Evolutionary conservation across 345 rosid genomes (phyloP), one percentile per base, ranked within the genome.

Genomic region (Abelmoschus esculentus): DNA sequence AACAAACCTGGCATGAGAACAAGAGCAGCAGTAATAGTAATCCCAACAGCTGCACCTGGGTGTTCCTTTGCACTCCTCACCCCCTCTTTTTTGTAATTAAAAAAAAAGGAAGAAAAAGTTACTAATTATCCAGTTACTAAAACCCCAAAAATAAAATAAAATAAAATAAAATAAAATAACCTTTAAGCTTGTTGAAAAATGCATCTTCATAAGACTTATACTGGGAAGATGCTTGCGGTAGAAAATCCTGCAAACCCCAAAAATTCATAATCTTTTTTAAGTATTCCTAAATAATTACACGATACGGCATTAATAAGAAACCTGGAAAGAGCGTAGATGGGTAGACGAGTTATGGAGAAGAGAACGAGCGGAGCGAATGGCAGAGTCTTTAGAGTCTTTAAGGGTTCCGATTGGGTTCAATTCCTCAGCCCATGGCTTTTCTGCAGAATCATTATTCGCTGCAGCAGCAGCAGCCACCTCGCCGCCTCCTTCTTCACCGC

Each of bases 301-400:
- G 52, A 46, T 46, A 11, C 12, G 52, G 2, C 15, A 46, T 46
- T 46, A 46, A 46, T 11, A 44, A 44, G 17, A 19, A 22, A 86
- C 92, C 89, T 86, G 87, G 3, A 90, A 69, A 68, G 89, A 83
- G 32, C 80, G 89, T 65, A 92, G 75, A 72, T 83, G 90, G 53
- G 83, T 77, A 66, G 92, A 81, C 12, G 96, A 90, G 83, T 78
- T 78, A 10, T 80, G 84, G 3, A 83, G 90, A 63, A 90, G 78
- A 59, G 86, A 82, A 78, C 86, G 86, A 80, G 98, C 96, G 68
- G 96, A 86, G 26, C 83, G 90, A 49, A 89, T 54, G 59, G 96
- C 95, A n/a, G 93, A 84, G 76, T 89, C 90, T 68, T 73, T 86
- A 7, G 96, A 88, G 42, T 87, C 82, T 64, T 83, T 71, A 29